These are phyloP conservation scores for Amesomyces nigricolor DNA, from an alignment of 2,329 filamentous ascomycete genomes.

Conservation along the genomic window DNA sequence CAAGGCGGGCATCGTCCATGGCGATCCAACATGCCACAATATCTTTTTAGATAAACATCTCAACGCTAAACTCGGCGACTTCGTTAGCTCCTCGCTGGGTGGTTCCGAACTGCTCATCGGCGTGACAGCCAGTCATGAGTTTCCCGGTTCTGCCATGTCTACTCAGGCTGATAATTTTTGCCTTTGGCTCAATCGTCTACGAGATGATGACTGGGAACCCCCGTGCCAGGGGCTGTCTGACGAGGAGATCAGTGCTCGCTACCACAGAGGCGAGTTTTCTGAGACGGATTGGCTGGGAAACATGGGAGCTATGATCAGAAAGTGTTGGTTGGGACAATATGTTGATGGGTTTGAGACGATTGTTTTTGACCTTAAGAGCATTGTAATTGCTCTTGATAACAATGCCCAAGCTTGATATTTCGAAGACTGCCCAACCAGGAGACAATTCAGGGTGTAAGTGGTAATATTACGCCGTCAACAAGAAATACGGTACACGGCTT, in stretches of 20 bases:
- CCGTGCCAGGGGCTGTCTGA: background rate
- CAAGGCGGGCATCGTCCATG: background rate
- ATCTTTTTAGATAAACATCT: conserved; percentile 1
- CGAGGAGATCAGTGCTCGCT: background rate
- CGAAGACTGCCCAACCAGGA: no score
- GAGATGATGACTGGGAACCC: background rate
- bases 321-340: conserved; percentile 2
- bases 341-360: background rate
- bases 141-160: background rate
- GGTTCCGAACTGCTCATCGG: background rate
- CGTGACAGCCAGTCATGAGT: conserved; percentile 1
- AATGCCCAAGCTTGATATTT: no score
- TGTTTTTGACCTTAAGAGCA: background rate
- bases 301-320: background rate
- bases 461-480: no score
- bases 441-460: no score
- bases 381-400: no score
- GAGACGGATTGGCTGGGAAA: background rate
- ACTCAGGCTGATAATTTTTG: background rate
- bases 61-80: background rate
- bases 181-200: background rate
- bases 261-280: conserved; percentile 1
- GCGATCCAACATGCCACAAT: conserved; percentile 1
- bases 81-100: background rate
- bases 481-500: no score